Base-by-base conservation (phyloP, 352 stramenopile species). In the Pythium biforme region DNA sequence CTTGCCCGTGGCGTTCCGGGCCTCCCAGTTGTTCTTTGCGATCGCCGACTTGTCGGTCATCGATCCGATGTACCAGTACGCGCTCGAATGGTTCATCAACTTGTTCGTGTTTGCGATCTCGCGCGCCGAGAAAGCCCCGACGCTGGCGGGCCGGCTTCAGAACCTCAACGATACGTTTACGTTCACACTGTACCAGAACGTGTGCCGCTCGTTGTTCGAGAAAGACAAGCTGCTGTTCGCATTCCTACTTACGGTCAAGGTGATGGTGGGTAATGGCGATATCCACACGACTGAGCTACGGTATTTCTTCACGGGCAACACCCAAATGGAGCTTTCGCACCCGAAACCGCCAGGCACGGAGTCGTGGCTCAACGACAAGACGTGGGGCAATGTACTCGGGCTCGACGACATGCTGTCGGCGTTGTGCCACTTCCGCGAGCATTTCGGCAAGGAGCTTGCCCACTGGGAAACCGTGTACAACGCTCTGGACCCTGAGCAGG, bases 21-120 rank as follows among this genome's bases (percentile, higher is more conserved):
- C 90, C 1, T 96, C 89, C 10, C 90, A 97, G 58, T 76, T 98
- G 40, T 98, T 98, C 72, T 98, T 99, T 68, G 96, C 89, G 47
- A 97, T 99, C 47, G 89, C 90, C 1, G 90, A 98, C 41, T 73
- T 99, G 22, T 86, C 81, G 5, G 81, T 93, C 20, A 94, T 98
- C 19, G 95, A 98, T 51, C 95, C 95, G 2, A 98, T 98, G 95
- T 98, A 98, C 71, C 88, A 98, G 75, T 98, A 98, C 75, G 92
- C 88, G 17, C 86, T 98, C 26, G 88, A 97, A 55, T 98, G 94
- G 93, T 98, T 98, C 70, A 98, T 97, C 68, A 94, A 95, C 46
- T 74, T 98, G 20, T 98, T 98, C 62, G 81, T 96, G 34, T 88
- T 95, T 40, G 86, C 94, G 3, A 97, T 98, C 59, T 75, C 82